Base-by-base conservation (phyloP, 2,329 filamentous ascomycete species). In the Trichoderma afroharzianum region DNA sequence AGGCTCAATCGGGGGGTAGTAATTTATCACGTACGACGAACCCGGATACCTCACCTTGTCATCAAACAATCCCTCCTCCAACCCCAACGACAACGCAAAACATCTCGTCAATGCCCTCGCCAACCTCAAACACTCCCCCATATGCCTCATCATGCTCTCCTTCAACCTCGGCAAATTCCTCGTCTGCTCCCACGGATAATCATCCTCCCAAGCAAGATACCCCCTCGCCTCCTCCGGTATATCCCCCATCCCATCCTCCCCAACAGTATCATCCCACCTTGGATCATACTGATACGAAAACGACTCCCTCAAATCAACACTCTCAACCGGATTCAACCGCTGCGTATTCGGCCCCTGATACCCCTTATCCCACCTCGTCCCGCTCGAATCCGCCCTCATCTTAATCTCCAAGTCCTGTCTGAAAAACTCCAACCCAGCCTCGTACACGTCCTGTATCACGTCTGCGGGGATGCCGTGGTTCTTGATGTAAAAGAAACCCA, bases 1-100 rank as follows among this genome's bases (percentile, higher is more conserved):
- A 12, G 4, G 36, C 21, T 24, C 18, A 21, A 77, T 76, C 3
- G 80, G 76, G 0, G 79, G 80, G 72, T 83, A 82, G 72, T 82
- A 82, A 72, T 85, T 85, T 59, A 85, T 76, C 3, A 80, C 82
- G 21, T 82, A 76, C 6, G 81, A 78, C 8, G 81, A 82, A 39
- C 83, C 87, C 0, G 88, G 88, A 73, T 86, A 84, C 0, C 82
- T 84, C 21, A 85, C 84, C 68, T 88, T 85, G 3, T 79, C 79
- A 72, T 90, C 87, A 75, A 90, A 90, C 69, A 86, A 85, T 39
- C 83, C 76, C 74, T 90, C 88, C 0, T 84, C 81, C 4, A 90
- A 79, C 12, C 83, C 83, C 2, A 90, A 81, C 5, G 84, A 85
- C 3, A 91, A 80, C 0, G 88, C 88, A 74, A 91, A 88, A 7